Percentiles rank a stretch among this genome's conserved stretches.
Evolutionary conservation across 1,284 basidiomycete species (phyloP).

Genomic region (Golubevia pallescens): DNA sequence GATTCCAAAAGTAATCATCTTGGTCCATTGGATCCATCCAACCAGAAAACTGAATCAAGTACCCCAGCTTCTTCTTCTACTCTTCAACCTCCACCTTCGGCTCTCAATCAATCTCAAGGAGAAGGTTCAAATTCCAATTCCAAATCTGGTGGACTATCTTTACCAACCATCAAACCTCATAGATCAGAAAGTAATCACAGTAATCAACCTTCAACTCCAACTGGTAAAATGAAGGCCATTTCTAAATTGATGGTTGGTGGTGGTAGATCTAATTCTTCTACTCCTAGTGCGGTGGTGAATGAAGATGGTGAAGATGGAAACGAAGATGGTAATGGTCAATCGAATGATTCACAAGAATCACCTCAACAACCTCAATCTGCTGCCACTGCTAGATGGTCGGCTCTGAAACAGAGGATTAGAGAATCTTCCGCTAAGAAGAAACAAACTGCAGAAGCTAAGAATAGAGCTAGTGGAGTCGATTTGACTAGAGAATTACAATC

Average conservation of each 20-base stretch:
- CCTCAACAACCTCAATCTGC: slow-evolving; percentile 10
- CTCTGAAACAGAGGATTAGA: slow-evolving; percentile 35
- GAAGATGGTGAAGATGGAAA: neutral
- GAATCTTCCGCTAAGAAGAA: slow-evolving; percentile 29
- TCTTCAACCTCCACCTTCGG: too few relatives aligned
- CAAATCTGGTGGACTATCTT: too few relatives aligned
- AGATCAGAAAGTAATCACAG: neutral
- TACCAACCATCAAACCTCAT: neutral
- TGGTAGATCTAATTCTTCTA: neutral
- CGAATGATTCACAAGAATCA: slow-evolving; percentile 2
- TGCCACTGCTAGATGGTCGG: slow-evolving; percentile 19
- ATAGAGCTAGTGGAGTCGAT: slow-evolving; percentile 21
- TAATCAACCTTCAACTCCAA: neutral
- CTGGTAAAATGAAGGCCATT: slow-evolving; percentile 25
- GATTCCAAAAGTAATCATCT: too few relatives aligned
- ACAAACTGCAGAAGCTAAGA: slow-evolving; percentile 22
- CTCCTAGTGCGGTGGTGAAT: neutral
- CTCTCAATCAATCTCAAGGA: too few relatives aligned
- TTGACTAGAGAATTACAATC: slow-evolving; percentile 35
- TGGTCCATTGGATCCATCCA: too few relatives aligned
- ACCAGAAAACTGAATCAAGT: slow-evolving; percentile 7
- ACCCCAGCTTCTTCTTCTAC: too few relatives aligned
- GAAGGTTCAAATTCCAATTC: too few relatives aligned
- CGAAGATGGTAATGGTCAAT: slow-evolving; percentile 10
- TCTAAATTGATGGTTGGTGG: slow-evolving; percentile 38